These are phyloP conservation scores for Talaromyces adpressus DNA, from an alignment of 495 filamentous ascomycete species.

Conservation along the genomic window DNA sequence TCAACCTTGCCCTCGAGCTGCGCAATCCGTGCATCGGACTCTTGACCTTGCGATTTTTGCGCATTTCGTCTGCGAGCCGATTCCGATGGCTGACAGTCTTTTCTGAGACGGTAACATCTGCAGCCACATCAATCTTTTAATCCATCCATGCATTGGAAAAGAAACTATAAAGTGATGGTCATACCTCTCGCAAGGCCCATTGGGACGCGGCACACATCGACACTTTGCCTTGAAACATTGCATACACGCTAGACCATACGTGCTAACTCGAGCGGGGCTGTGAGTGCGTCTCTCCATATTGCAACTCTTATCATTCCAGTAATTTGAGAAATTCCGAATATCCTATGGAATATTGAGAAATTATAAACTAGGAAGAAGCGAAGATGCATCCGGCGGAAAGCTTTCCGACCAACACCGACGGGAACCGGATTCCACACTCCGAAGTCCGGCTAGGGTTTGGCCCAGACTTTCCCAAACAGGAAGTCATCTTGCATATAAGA, in stretches of 20 bases:
- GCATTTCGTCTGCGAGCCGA: slow-evolving; percentile 24
- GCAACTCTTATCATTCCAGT: neutral
- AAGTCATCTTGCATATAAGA: neutral
- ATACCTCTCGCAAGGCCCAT: slow-evolving; percentile 19
- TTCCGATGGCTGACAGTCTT: slow-evolving; percentile 28
- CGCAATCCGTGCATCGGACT: slow-evolving; percentile 39
- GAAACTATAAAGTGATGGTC: neutral
- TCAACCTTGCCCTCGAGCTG: slow-evolving; percentile 33
- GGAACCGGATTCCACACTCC: neutral
- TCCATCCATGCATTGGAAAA: neutral
- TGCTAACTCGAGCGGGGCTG: slow-evolving; percentile 9
- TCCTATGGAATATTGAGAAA: neutral
- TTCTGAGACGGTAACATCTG: slow-evolving; percentile 41
- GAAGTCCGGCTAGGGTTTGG: neutral
- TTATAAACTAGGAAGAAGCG: neutral
- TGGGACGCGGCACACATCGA: slow-evolving; percentile 19
- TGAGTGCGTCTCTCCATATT: neutral
- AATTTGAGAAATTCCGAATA: neutral
- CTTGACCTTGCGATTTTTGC: slow-evolving; percentile 14
- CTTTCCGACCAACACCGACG: neutral
- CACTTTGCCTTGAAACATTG: slow-evolving; percentile 26
- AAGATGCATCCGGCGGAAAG: neutral
- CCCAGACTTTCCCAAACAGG: neutral
- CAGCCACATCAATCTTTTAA: slow-evolving; percentile 4
- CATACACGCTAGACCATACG: slow-evolving; percentile 23